Percentiles rank a stretch among this genome's conserved stretches.
Evolutionary conservation across 306 rosid species (phyloP).

Genomic region (Rubus parviflorus): DNA sequence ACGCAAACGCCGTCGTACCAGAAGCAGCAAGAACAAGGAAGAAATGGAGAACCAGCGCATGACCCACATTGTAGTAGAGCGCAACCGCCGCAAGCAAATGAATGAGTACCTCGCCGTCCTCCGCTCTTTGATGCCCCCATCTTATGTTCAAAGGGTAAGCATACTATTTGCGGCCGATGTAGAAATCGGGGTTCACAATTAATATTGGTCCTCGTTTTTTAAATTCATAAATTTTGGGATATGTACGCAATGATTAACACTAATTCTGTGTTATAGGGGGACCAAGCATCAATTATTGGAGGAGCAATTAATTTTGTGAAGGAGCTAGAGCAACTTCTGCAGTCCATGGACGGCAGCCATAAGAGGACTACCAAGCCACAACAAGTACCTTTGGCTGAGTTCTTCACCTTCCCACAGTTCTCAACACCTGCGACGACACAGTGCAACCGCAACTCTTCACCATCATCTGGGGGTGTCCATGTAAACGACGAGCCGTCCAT

Average conservation of each 20-base stretch:
- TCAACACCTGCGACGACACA: constrained; percentile 43
- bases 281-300: constrained; percentile 93
- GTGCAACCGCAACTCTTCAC: constrained; percentile 6
- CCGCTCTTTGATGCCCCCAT: constrained; percentile 83
- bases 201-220: background rate
- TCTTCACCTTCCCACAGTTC: constrained; percentile 84
- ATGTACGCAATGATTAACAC: background rate
- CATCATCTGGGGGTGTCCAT: background rate
- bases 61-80: constrained; percentile 93
- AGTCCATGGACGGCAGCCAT: constrained; percentile 51
- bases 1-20: constrained; percentile 67
- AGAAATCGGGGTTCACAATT: background rate
- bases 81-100: constrained; percentile 90
- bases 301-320: constrained; percentile 93
- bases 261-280: constrained; percentile 53
- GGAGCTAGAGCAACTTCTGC: constrained; percentile 76
- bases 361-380: constrained; percentile 30
- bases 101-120: constrained; percentile 77
- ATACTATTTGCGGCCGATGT: background rate
- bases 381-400: constrained; percentile 51
- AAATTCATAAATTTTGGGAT: background rate
- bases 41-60: constrained; percentile 90
- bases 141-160: constrained; percentile 86
- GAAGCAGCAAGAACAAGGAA: constrained; percentile 62
- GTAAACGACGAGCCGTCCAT: constrained; percentile 32